These are phyloP conservation scores for Candida boleticola DNA, from an alignment of 805 yeast species.

Conservation along the genomic window DNA sequence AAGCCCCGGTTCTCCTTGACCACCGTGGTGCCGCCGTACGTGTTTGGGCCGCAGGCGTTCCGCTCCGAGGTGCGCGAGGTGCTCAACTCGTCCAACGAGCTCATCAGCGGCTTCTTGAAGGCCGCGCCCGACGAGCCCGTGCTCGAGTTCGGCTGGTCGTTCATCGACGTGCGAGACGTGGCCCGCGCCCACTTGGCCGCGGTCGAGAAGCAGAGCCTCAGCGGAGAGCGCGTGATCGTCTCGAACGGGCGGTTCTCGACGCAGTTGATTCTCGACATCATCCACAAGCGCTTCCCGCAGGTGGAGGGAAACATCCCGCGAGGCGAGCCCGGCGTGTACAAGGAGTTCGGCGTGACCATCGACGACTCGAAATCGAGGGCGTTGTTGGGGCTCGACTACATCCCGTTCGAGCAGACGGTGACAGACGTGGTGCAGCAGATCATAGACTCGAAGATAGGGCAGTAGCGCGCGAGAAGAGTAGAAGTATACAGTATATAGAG, in stretches of 20 bases:
- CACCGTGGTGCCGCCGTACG: constrained; percentile 32
- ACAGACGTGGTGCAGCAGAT: constrained; percentile 1
- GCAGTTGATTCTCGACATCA: constrained; percentile 1
- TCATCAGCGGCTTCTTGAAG: constrained; percentile 10
- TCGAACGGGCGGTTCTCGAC: background rate
- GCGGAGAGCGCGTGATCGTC: constrained; percentile 10
- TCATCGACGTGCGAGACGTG: constrained; percentile 19
- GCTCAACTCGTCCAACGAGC: constrained; percentile 5
- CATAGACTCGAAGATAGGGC: background rate
- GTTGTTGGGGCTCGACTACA: constrained; percentile 30
- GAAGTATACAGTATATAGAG: too few relatives aligned
- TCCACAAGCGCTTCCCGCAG: constrained; percentile 1
- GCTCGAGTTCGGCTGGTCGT: background rate
- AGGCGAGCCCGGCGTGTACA: constrained; percentile 5
- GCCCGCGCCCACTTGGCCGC: constrained; percentile 20
- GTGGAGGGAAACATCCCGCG: background rate
- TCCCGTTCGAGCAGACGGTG: background rate
- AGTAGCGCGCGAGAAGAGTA: too few relatives aligned
- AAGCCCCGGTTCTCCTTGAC: constrained; percentile 38
- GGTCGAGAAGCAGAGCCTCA: constrained; percentile 11
- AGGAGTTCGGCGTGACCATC: constrained; percentile 19
- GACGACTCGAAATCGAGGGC: constrained; percentile 37
- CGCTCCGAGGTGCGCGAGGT: constrained; percentile 23
- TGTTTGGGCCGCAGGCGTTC: constrained; percentile 42
- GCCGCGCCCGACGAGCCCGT: constrained; percentile 3